Evolutionary conservation across 495 filamentous ascomycete species (phyloP).

Genomic region (Ramalina peruviana): DNA sequence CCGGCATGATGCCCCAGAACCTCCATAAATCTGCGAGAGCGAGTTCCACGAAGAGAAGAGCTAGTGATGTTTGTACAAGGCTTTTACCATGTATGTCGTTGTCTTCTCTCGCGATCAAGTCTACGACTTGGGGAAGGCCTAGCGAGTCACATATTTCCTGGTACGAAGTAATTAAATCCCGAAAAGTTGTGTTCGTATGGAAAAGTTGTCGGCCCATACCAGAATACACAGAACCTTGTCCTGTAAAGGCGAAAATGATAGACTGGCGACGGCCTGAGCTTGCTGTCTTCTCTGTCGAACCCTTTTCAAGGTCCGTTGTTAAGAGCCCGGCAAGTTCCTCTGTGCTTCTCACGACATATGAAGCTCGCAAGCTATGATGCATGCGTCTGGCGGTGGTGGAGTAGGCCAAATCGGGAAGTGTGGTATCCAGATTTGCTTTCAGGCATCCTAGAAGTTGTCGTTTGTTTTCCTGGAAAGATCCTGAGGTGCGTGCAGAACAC

Average conservation of each 20-base stretch:
- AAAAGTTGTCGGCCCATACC: constrained; percentile 22
- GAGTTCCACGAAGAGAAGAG: constrained; percentile 23
- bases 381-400: constrained; percentile 56
- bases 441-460: constrained; percentile 29
- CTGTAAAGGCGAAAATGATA: constrained; percentile 39
- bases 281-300: background rate
- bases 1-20: constrained; percentile 22
- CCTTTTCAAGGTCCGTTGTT: constrained; percentile 1
- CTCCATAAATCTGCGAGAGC: constrained; percentile 22
- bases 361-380: constrained; percentile 45
- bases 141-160: constrained; percentile 17
- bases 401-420: constrained; percentile 47
- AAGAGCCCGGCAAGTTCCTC: constrained; percentile 11
- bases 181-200: constrained; percentile 15
- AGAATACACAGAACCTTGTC: constrained; percentile 22
- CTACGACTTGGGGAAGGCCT: constrained; percentile 19
- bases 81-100: constrained; percentile 12
- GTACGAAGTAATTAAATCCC: constrained; percentile 16
- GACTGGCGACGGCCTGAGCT: background rate
- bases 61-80: constrained; percentile 20
- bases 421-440: constrained; percentile 30
- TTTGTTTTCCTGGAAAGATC: constrained; percentile 22
- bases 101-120: constrained; percentile 15
- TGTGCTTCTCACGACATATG: constrained; percentile 12
- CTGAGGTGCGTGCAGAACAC: constrained; percentile 18